These are phyloP conservation scores for Helotiales sp. DNA, from an alignment of 2,329 filamentous ascomycete species.

Conservation along the genomic window DNA sequence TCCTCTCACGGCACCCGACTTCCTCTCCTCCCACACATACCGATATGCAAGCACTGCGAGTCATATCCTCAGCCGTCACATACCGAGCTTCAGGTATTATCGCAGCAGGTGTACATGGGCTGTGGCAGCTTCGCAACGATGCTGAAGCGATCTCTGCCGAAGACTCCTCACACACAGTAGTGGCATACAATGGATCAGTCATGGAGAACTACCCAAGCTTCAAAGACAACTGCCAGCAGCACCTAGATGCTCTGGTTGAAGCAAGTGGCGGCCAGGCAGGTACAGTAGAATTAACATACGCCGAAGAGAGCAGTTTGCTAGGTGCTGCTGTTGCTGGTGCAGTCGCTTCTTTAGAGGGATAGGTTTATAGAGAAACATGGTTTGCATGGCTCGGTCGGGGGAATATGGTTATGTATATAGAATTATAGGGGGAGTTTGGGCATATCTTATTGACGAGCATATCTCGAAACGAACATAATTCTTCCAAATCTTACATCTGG, in stretches of 20 bases:
- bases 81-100: conserved; percentile 64
- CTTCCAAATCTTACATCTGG: conserved; percentile 1
- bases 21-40: conserved; percentile 48
- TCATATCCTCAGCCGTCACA: conserved; percentile 59
- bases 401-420: conserved; percentile 16
- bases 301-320: conserved; percentile 75
- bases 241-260: conserved; percentile 64
- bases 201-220: conserved; percentile 80
- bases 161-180: conserved; percentile 54
- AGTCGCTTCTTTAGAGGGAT: conserved; percentile 52
- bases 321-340: conserved; percentile 76
- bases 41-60: conserved; percentile 58
- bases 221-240: conserved; percentile 62
- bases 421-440: conserved; percentile 26
- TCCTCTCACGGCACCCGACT: conserved; percentile 55
- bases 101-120: conserved; percentile 61
- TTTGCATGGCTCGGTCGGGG: conserved; percentile 1
- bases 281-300: conserved; percentile 67
- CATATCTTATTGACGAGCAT: conserved; percentile 15
- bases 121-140: conserved; percentile 62
- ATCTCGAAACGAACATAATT: conserved; percentile 12
- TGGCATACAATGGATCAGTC: conserved; percentile 82
- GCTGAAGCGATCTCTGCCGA: conserved; percentile 45
- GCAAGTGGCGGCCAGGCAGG: conserved; percentile 47
- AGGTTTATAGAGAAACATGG: conserved; percentile 4